These are phyloP conservation scores for Candida sojae DNA, from an alignment of 1,139 yeast species.

Conservation along the genomic window DNA sequence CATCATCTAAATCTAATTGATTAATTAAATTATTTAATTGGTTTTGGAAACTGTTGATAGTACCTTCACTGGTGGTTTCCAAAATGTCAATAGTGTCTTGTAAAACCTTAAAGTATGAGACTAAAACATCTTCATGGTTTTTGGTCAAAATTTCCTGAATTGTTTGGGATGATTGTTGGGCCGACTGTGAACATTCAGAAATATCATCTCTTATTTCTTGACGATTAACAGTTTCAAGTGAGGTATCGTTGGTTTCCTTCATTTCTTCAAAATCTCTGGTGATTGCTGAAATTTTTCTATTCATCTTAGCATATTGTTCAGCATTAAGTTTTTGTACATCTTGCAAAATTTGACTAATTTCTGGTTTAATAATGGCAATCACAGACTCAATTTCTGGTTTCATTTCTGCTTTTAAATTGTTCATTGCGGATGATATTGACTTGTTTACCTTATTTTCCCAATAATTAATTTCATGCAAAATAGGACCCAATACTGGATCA, in stretches of 20 bases:
- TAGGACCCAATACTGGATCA: constrained; percentile 18
- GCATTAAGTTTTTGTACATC: constrained; percentile 44
- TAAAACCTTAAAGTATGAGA: constrained; percentile 45
- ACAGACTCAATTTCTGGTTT: constrained; percentile 33
- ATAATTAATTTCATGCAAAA: constrained; percentile 30
- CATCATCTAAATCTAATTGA: constrained; percentile 29
- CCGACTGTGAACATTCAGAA: constrained; percentile 34
- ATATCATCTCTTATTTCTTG: constrained; percentile 61
- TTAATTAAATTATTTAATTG: constrained; percentile 34
- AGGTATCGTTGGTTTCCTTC: constrained; percentile 37
- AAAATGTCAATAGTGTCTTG: constrained; percentile 62
- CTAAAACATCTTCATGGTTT: constrained; percentile 30
- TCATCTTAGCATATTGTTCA: constrained; percentile 46
- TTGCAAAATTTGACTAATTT: constrained; percentile 42
- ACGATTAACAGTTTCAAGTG: constrained; percentile 45
- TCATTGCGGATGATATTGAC: constrained; percentile 44
- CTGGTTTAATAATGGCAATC: constrained; percentile 34
- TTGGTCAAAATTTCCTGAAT: constrained; percentile 39
- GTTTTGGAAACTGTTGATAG: constrained; percentile 55
- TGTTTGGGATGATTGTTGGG: constrained; percentile 31
- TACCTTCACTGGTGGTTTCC: constrained; percentile 71
- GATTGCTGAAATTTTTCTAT: constrained; percentile 48
- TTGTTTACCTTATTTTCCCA: constrained; percentile 41
- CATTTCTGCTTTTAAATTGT: constrained; percentile 43
- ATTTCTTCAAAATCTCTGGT: constrained; percentile 51